Evolutionary conservation across 768 basidiomycete species (phyloP), one percentile per base, ranked within the genome.

Genomic region (Rhodotorula kratochvilovae): DNA sequence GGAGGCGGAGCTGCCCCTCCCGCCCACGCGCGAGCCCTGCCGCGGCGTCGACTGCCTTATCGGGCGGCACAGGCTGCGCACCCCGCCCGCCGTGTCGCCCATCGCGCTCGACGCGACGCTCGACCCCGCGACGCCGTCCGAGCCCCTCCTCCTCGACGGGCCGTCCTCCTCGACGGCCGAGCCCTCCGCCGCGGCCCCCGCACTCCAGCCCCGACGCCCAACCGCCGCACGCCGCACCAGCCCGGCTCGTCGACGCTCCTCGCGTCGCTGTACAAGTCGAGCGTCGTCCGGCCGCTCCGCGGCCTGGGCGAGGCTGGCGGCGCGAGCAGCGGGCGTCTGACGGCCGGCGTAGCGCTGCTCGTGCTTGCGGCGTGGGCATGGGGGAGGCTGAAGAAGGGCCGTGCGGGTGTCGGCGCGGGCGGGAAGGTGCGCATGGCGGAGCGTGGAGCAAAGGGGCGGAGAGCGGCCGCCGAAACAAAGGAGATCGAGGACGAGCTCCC

Each of bases 1-100:
- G 4, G 50, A 12, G 5, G 51, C n/a, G n/a, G 51, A 11, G 27
- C 13, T 6, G 13, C n/a, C 29, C 2, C 29, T 2, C 21, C 25
- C 13, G 29, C 13, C 16, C 31, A 0, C 48, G 1, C 2, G 42
- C 6, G 2, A n/a, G 48, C 73, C 70, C 35, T 60, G 71, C 67
- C 39, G 66, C 56, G 62, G 71, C 31, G 36, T 70, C 51, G 67
- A 68, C 29, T 77, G 74, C 54, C 66, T 75, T 29, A 63, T 77
- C 53, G 76, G 78, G 17, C 62, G 68, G 10, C 73, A 74, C n/a
- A 55, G 43, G 2, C 45, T 74, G 19, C 63, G 45, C 31, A 57
- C 65, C 53, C 66, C 59, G 46, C 63, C 48, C 43, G 66, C 63
- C 2, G 46, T 70, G 35, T 63, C 70, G 12, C 70, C 70, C 42